phyloP scores from a whole-genome alignment of 192 early-diverging fungal species.

The Podila epicladia region DNA sequence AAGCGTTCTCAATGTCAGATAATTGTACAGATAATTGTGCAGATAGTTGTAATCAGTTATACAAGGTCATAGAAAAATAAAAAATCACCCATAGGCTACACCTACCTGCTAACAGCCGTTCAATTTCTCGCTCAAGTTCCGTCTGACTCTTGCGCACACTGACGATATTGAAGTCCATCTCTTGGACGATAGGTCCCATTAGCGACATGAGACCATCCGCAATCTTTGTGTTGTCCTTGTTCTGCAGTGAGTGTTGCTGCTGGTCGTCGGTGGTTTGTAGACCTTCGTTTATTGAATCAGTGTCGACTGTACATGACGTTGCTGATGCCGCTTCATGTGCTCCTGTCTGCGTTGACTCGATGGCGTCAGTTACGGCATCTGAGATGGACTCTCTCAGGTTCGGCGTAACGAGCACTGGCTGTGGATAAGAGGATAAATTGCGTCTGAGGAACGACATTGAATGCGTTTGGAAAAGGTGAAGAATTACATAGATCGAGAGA shows the following conservation, averaged over 20 bases:
- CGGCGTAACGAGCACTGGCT: slow-evolving; percentile 40
- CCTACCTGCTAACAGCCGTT: slow-evolving; percentile 64
- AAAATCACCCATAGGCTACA: not conserved
- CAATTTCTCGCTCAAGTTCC: slow-evolving; percentile 67
- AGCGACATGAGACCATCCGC: slow-evolving; percentile 55
- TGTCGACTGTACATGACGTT: not conserved
- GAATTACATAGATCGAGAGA: too few relatives aligned
- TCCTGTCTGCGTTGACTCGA: slow-evolving; percentile 6
- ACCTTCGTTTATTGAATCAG: not conserved
- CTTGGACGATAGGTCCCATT: slow-evolving; percentile 56
- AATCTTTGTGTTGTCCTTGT: slow-evolving; percentile 26
- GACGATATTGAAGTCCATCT: slow-evolving; percentile 62
- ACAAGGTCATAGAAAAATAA: too few relatives aligned
- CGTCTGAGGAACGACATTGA: slow-evolving; percentile 45
- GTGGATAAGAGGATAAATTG: slow-evolving; percentile 35
- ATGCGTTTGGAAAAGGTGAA: not conserved
- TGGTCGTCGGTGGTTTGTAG: not conserved
- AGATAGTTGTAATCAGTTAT: too few relatives aligned
- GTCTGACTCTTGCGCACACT: slow-evolving; percentile 60
- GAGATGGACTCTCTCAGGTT: slow-evolving; percentile 18
- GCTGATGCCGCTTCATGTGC: not conserved
- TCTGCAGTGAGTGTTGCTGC: not conserved
- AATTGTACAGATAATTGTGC: too few relatives aligned
- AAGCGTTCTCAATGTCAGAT: too few relatives aligned
- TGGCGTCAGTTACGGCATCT: slow-evolving; percentile 22